phyloP scores from a whole-genome alignment of 805 yeast species.

The Pichia insulana region DNA sequence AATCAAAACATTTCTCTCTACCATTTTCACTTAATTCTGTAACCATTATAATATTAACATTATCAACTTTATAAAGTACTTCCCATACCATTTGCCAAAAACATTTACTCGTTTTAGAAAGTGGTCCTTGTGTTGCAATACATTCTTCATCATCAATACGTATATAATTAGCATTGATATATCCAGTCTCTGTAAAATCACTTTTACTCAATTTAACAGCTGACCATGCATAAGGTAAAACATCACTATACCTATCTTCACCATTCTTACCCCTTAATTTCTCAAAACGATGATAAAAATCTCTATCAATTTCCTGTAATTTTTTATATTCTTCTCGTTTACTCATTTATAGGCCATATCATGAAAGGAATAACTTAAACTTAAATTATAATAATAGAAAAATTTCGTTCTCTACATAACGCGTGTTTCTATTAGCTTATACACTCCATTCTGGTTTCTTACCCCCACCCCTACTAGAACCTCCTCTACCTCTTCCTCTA shows the following conservation, averaged over 20 bases:
- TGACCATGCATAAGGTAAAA: slow-evolving; percentile 54
- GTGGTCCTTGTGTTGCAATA: slow-evolving; percentile 67
- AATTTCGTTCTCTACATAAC: too few species aligned
- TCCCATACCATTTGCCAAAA: slow-evolving; percentile 32
- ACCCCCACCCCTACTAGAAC: slow-evolving; percentile 8
- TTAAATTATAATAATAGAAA: background rate
- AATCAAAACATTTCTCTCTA: slow-evolving; percentile 30
- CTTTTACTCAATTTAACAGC: background rate
- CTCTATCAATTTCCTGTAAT: background rate
- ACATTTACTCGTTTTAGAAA: slow-evolving; percentile 30
- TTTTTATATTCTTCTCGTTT: background rate
- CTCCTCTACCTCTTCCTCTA: slow-evolving; percentile 16
- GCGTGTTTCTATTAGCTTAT: too few species aligned
- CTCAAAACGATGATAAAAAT: background rate
- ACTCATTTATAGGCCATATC: too few species aligned
- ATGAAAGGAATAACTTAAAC: too few species aligned
- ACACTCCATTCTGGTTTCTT: slow-evolving; percentile 20
- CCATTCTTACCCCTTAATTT: background rate
- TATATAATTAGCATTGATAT: slow-evolving; percentile 32
- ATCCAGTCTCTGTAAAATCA: slow-evolving; percentile 26
- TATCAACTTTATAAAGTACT: slow-evolving; percentile 16
- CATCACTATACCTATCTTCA: slow-evolving; percentile 50
- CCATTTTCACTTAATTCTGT: slow-evolving; percentile 50
- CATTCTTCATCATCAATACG: slow-evolving; percentile 24
- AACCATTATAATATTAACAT: slow-evolving; percentile 56